phyloP scores from a whole-genome alignment of 352 stramenopile genomes.

The Pythium plurisporium region DNA sequence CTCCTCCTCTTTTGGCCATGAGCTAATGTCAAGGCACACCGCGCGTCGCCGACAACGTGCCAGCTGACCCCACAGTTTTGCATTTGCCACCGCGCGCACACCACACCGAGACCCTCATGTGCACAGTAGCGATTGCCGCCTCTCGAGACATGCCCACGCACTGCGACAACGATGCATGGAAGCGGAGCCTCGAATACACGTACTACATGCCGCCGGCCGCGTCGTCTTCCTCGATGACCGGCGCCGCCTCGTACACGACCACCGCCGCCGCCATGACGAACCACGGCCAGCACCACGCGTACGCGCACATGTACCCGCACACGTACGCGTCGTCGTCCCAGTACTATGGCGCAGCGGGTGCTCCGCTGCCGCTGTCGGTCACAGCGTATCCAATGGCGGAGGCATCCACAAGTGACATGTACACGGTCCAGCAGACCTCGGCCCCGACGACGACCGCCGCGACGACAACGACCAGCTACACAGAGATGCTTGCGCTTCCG shows the following conservation, averaged over 20 bases:
- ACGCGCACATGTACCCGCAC: constrained; percentile 1
- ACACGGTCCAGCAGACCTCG: neutral
- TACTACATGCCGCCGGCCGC: constrained; percentile 5
- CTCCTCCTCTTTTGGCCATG: neutral
- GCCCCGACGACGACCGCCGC: neutral
- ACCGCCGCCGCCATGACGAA: neutral
- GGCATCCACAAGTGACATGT: neutral
- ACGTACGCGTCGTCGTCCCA: constrained; percentile 4
- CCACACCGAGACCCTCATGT: neutral
- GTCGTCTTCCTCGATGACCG: neutral
- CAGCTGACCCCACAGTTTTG: neutral
- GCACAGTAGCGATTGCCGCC: constrained; percentile 5
- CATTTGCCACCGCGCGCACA: constrained; percentile 1
- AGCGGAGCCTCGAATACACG: constrained; percentile 9
- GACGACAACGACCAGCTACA: constrained; percentile 7
- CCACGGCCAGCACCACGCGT: neutral
- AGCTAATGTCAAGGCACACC: constrained; percentile 1
- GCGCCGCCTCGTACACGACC: neutral
- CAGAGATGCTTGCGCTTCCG: constrained; percentile 8
- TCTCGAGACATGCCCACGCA: constrained; percentile 10
- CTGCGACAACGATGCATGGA: constrained; percentile 11
- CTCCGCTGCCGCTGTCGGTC: neutral
- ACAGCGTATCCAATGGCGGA: neutral
- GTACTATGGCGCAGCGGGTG: too few relatives aligned
- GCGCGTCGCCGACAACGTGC: neutral